Evolutionary conservation across 192 early-diverging fungal species (phyloP).

Genomic region (Umbelopsis ramanniana): DNA sequence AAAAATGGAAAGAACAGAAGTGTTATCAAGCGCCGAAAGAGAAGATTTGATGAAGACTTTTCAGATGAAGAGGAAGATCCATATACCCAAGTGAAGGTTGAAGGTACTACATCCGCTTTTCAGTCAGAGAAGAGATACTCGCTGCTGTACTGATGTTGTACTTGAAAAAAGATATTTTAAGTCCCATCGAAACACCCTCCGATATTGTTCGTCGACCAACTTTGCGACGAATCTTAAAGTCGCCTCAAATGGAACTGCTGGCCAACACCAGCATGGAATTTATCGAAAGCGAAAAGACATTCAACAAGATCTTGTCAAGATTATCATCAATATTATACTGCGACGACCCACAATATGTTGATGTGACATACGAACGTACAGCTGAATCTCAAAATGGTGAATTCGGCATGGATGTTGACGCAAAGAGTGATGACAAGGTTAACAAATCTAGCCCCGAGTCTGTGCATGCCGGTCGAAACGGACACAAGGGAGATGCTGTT

Average conservation of each 20-base stretch:
- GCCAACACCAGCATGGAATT: constrained; percentile 61
- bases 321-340: constrained; percentile 56
- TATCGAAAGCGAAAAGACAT: constrained; percentile 66
- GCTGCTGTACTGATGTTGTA: not conserved
- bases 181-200: constrained; percentile 57
- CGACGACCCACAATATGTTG: constrained; percentile 66
- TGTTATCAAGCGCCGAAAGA: constrained; percentile 39
- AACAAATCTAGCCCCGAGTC: constrained; percentile 39
- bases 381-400: constrained; percentile 16
- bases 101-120: constrained; percentile 40
- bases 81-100: constrained; percentile 66
- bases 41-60: constrained; percentile 34
- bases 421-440: constrained; percentile 23
- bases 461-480: constrained; percentile 30
- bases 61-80: constrained; percentile 61
- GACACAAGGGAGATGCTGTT: constrained; percentile 29
- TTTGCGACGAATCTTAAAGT: constrained; percentile 56
- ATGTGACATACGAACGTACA: constrained; percentile 55
- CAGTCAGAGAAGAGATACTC: not conserved
- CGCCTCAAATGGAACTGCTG: constrained; percentile 56
- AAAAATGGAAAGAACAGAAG: constrained; percentile 45
- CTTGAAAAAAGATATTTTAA: constrained; percentile 47
- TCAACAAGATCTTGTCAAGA: constrained; percentile 61
- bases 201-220: constrained; percentile 55
- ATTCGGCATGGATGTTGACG: constrained; percentile 3